Evolutionary conservation across 2,329 filamentous ascomycete species (phyloP), one percentile per base, ranked within the genome.

Genomic region (Botrytis cinerea): DNA sequence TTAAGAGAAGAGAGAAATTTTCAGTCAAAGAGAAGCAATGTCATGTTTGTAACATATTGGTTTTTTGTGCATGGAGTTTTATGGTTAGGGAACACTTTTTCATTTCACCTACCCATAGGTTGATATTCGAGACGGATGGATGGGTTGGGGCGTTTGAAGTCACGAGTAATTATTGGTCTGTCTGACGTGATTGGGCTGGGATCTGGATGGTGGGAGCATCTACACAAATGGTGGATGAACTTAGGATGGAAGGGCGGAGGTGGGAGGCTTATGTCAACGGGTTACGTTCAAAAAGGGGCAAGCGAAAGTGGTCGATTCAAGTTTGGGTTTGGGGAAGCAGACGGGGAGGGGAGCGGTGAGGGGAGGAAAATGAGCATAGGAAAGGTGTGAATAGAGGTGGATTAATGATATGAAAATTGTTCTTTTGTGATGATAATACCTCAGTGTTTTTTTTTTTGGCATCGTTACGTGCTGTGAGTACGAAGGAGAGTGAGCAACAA

Each of bases 1-100:
- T 67, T 35, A 25, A 14, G 48, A 43, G n/a, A 43, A 28, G 35
- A 69, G 22, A 57, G 38, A 28, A 45, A 43, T 45, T 32, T 69
- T 22, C 48, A 43, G 35, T 43, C 66, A 69, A 48, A 68, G 43
- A 64, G 48, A 57, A 57, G 48, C 48, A 57, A 69, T 32, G 48
- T 32, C 66, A 69, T 57, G 48, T 57, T 25, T 69, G 66, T 69
- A 69, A 69, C 48, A 68, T 68, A 68, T 43, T 18, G 66, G 40
- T 54, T 38, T 68, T 57, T 69, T 43, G 54, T 57, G 66, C 46
- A 57, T 69, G 48, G 66, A 69, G 66, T 69, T 69, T 18, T 45
- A 57, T 43, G 66, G 66, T 69, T 45, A n/a, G 38, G 66, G 51
- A 22, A 69, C 43, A 57, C 38, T 32, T 69, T 69, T 51, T 57